Percentiles rank a stretch among this genome's conserved stretches.
phyloP scores from a whole-genome alignment of 2,329 filamentous ascomycete genomes.

The Paraconiothyrium sp. region DNA sequence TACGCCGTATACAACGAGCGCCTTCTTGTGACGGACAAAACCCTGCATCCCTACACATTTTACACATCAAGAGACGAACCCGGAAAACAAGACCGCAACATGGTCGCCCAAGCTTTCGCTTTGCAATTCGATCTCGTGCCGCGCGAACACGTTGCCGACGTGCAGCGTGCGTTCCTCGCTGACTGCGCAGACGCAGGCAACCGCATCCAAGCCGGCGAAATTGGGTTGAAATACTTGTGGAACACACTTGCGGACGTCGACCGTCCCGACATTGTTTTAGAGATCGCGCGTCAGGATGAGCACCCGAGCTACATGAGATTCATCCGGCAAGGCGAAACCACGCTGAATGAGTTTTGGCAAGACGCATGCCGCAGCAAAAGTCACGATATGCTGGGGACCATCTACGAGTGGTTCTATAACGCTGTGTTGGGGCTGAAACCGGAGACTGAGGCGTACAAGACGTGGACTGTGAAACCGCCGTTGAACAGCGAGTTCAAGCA shows the following conservation, averaged over 20 bases:
- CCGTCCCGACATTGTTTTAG: conserved; percentile 28
- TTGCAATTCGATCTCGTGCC: conserved; percentile 49
- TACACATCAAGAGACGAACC: conserved; percentile 52
- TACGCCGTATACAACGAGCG: conserved; percentile 31
- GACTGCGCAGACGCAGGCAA: conserved; percentile 34
- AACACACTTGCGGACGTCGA: conserved; percentile 54
- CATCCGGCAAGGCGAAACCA: conserved; percentile 56
- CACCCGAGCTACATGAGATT: conserved; percentile 62
- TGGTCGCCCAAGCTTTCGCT: conserved; percentile 53
- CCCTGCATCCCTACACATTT: conserved; percentile 47
- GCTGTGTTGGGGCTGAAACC: conserved; percentile 53
- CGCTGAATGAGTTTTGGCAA: conserved; percentile 57
- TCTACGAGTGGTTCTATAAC: conserved; percentile 61
- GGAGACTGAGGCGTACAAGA: conserved; percentile 51
- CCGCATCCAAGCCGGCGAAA: conserved; percentile 53
- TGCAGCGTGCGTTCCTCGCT: conserved; percentile 42
- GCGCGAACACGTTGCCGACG: conserved; percentile 29
- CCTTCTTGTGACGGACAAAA: conserved; percentile 34
- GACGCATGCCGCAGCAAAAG: conserved; percentile 56
- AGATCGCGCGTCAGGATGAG: conserved; percentile 59
- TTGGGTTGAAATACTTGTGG: conserved; percentile 55
- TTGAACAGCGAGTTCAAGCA: conserved; percentile 53
- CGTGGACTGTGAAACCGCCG: conserved; percentile 53
- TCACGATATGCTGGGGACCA: conserved; percentile 60
- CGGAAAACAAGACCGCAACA: conserved; percentile 46